Evolutionary conservation across 345 rosid species (phyloP).

Genomic region (Eucalyptus pauciflora): DNA sequence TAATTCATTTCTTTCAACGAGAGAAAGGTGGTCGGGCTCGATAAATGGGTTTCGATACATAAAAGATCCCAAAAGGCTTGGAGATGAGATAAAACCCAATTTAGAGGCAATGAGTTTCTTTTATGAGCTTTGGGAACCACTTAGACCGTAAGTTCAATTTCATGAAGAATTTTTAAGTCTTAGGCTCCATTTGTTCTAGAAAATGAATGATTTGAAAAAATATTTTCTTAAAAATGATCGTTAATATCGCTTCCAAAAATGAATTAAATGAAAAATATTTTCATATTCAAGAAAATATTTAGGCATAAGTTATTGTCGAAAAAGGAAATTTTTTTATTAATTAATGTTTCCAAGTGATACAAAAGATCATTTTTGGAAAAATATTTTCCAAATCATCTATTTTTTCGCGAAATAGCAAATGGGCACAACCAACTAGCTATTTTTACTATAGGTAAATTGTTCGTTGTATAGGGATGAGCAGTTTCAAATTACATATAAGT

Average conservation of each 20-base stretch:
- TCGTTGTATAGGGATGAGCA: no score
- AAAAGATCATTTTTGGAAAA: fast-evolving
- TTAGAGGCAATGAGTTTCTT: background rate
- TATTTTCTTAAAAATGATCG: no score
- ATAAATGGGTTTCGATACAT: background rate
- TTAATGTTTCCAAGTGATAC: fast-evolving
- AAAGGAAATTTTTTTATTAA: no score
- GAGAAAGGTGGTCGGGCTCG: background rate
- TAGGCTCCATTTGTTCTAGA: fast-evolving
- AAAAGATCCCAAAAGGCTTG: background rate
- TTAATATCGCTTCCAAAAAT: no score
- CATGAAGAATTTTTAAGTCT: background rate
- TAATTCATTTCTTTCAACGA: background rate
- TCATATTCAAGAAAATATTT: background rate
- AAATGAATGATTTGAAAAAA: no score
- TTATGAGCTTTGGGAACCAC: background rate
- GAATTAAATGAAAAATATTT: no score
- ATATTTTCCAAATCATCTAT: no score
- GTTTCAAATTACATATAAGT: fast-evolving
- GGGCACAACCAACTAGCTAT: fast-evolving
- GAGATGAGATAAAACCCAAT: background rate
- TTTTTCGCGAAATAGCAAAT: background rate
- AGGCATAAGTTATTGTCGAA: background rate
- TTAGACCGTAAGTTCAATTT: background rate
- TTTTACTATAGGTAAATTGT: background rate